Conservation (phyloP, 2,329 filamentous ascomycete species). For the Graphilbum sp. region DNA sequence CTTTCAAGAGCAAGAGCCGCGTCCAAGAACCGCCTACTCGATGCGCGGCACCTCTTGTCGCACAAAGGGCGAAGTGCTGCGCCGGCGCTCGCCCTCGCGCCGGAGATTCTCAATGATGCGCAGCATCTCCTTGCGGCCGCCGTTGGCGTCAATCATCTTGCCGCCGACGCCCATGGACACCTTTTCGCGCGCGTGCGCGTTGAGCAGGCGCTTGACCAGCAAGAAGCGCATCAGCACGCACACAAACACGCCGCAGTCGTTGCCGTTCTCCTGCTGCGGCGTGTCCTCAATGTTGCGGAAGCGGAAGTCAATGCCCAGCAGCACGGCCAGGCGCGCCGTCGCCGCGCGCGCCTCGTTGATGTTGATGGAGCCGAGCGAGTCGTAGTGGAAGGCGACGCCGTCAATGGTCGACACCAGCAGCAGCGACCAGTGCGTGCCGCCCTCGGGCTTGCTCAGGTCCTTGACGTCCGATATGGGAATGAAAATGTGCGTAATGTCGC, state of each 20-base stretch:
- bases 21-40: constrained; percentile 16
- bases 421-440: constrained; percentile 87
- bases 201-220: constrained; percentile 68
- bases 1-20: too few relatives aligned
- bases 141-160: constrained; percentile 64
- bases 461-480: constrained; percentile 84
- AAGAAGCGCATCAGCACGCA: constrained; percentile 90
- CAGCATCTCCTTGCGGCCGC: constrained; percentile 79
- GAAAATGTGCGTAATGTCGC: constrained; percentile 76
- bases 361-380: constrained; percentile 67
- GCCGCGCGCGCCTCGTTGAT: constrained; percentile 54
- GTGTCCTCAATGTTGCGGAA: constrained; percentile 74
- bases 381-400: constrained; percentile 90
- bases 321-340: constrained; percentile 47
- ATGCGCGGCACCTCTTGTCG: constrained; percentile 24
- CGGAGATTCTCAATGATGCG: constrained; percentile 74
- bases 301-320: constrained; percentile 50
- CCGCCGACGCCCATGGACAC: constrained; percentile 88
- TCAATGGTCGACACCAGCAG: constrained; percentile 81
- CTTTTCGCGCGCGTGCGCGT: constrained; percentile 66
- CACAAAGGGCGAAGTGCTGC: constrained; percentile 21
- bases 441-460: constrained; percentile 63
- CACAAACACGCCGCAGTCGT: constrained; percentile 90
- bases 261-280: constrained; percentile 82
- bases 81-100: constrained; percentile 71